phyloP scores from a whole-genome alignment of 2,329 filamentous ascomycete species.

The Cladosporium velox region DNA sequence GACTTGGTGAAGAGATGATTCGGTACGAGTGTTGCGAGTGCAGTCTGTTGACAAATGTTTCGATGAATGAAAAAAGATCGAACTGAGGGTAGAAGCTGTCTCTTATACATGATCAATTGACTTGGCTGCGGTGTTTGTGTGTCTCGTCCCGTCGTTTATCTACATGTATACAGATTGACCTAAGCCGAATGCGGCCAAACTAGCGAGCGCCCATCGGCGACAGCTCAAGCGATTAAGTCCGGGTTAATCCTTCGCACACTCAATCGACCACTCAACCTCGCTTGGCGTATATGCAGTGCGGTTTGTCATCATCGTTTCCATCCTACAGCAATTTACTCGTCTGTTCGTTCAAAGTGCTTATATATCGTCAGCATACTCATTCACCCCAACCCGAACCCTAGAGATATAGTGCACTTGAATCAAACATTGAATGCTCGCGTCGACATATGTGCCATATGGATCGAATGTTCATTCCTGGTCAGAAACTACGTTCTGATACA shows the following conservation, averaged over 20 bases:
- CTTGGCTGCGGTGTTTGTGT: neutral
- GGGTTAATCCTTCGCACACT: neutral
- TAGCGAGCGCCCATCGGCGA: neutral
- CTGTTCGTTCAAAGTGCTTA: neutral
- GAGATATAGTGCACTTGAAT: neutral
- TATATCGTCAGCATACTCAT: too few relatives aligned
- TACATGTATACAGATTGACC: neutral
- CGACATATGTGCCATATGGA: neutral
- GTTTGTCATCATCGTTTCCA: neutral
- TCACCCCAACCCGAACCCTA: neutral
- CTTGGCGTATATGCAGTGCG: neutral
- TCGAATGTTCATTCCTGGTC: neutral
- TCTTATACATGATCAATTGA: neutral
- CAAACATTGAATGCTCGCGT: neutral
- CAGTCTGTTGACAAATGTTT: neutral
- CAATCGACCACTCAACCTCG: neutral
- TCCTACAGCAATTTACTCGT: neutral
- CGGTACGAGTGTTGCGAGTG: neutral
- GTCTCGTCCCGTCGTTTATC: neutral
- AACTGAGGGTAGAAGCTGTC: neutral
- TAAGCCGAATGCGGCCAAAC: neutral
- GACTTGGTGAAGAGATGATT: neutral
- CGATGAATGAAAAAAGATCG: neutral
- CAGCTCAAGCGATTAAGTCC: neutral
- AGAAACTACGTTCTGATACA: neutral